phyloP scores from a whole-genome alignment of 257 asterid genomes.

The Solanum ossicruentum region DNA sequence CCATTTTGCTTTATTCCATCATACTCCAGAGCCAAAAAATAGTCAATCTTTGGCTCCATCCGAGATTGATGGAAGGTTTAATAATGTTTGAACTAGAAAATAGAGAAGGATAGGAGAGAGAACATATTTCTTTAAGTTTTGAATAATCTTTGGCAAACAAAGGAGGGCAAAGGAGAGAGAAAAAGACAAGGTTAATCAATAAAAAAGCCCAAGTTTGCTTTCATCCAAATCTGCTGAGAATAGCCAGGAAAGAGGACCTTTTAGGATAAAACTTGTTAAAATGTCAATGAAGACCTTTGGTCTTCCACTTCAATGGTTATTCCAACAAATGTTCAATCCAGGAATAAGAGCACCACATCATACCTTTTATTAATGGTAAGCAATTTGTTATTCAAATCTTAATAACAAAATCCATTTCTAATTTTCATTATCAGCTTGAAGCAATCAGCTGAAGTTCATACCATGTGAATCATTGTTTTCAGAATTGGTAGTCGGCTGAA shows the following conservation, averaged over 20 bases:
- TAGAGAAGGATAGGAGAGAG: neutral
- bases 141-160: neutral
- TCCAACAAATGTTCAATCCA: neutral
- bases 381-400: neutral
- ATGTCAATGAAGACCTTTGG: neutral
- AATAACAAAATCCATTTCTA: neutral
- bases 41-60: no score
- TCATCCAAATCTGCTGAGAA: neutral
- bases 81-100: neutral
- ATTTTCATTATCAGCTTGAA: neutral
- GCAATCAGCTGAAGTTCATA: neutral
- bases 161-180: neutral
- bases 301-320: neutral
- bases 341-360: neutral
- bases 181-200: neutral
- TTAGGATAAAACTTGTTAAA: neutral
- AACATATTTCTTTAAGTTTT: neutral
- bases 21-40: no score
- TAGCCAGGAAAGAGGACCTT: neutral
- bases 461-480: neutral
- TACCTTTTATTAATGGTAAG: neutral
- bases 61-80: no score
- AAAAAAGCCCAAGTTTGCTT: neutral
- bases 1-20: no score
- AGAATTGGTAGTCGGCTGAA: neutral